Evolutionary conservation across 192 early-diverging fungal species (phyloP), one percentile per base, ranked within the genome.

Genomic region (Coemansia sp.): DNA sequence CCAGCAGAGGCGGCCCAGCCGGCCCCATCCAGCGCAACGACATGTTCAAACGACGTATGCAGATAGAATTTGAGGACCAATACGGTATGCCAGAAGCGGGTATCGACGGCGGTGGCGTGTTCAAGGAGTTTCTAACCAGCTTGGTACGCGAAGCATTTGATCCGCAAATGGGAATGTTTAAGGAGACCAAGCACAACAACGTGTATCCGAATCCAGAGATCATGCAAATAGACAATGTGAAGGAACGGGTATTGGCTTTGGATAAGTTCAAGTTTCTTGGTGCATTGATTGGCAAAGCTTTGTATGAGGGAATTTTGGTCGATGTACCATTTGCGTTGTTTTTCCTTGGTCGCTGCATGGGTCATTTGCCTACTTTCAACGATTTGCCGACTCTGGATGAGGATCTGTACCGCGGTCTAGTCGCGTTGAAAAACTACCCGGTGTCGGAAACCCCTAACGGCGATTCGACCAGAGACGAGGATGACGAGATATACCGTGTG

Each of bases 51-150:
- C 83, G 84, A 37, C 88, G 89, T 8, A 87, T 99, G 56, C 85
- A 90, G 32, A 96, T 99, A 58, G 83, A 86, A 5, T 97, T 99
- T 86, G 86, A 95, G 22, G 91, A 92, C 67, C 87, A 90, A 61
- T 91, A 91, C 65, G 95, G 95, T 0, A 77, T 95, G 36, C 75
- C 73, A 11, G 97, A 99, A 71, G 93, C 92, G 11, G 97, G 97
- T 1, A 93, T 98, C 67, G 97, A 99, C 73, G 97, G 97, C 56
- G 95, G 95, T 35, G 96, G 97, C 39, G 90, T 99, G 11, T 99
- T 99, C 74, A 99, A 99, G 54, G 97, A 99, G 79, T 99, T 99
- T 68, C 79, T 99, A 41, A 97, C 92, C 60, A 88, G 87, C 51
- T 71, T 92, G 18, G 79, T 87, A 1, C 84, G 73, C 36, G 90